Evolutionary conservation across 1,284 basidiomycete species (phyloP).

Genomic region (Ganoderma leucocontextum): DNA sequence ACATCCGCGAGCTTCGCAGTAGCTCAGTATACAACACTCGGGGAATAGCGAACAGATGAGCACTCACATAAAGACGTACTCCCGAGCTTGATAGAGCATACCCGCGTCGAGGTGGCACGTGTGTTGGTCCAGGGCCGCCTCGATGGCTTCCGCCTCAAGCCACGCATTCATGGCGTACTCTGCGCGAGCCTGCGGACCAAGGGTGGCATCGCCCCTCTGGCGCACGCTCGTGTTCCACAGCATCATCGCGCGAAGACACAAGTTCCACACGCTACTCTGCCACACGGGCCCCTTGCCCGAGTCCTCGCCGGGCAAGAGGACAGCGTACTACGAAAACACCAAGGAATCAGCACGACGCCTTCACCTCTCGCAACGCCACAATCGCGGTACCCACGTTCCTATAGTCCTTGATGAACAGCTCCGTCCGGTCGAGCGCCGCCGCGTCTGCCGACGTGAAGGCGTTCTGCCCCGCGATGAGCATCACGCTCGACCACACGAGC

Average conservation of each 20-base stretch:
- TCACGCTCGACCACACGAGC: conserved; percentile 73
- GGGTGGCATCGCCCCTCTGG: conserved; percentile 53
- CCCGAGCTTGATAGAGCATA: conserved; percentile 71
- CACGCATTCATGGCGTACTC: conserved; percentile 71
- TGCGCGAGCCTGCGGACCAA: conserved; percentile 56
- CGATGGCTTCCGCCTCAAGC: conserved; percentile 72
- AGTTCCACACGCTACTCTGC: conserved; percentile 74
- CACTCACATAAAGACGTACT: conserved; percentile 77
- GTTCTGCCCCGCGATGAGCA: conserved; percentile 65
- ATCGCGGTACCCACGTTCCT: conserved; percentile 60
- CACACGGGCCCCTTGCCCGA: conserved; percentile 43
- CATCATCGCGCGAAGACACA: conserved; percentile 70
- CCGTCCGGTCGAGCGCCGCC: conserved; percentile 39
- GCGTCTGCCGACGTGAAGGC: conserved; percentile 59
- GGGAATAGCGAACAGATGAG: not conserved
- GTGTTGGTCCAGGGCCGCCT: conserved; percentile 65
- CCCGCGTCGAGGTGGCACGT: conserved; percentile 69
- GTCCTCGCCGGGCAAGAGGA: conserved; percentile 70
- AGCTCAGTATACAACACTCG: conserved; percentile 33
- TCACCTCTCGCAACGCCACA: not conserved
- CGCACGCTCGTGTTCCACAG: conserved; percentile 73
- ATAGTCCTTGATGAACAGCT: conserved; percentile 68
- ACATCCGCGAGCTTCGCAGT: conserved; percentile 64
- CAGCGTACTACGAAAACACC: conserved; percentile 57
- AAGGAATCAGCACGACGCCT: not conserved